Base-by-base conservation (phyloP, 1,284 basidiomycete species). In the Irpex rosettiformis region DNA sequence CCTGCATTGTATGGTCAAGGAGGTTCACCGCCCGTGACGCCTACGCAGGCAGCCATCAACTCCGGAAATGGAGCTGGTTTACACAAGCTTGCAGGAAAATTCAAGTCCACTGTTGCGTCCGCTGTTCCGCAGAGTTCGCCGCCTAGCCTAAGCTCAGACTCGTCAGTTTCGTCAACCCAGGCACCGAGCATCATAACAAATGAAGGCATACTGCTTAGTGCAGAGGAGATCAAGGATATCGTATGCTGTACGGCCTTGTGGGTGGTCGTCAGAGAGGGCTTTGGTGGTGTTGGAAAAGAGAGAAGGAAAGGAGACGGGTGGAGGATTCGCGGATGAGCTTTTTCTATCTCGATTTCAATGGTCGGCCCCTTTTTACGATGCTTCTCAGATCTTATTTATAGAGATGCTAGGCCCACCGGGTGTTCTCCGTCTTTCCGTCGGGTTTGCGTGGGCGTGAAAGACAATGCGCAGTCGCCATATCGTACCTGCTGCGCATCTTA, bases 191-290 rank as follows among this genome's bases (percentile, higher is more conserved):
- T 45, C n/a, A 59, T 56, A 28, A 24, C 45, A 25, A 48, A 48
- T 28, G 56, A 55, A 30, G 53, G 57, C n/a, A 72, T 91, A 21
- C 75, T 83, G 29, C 74, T 97, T 54, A 91, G 88, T 1, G 89
- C 93, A 54, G 95, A 97, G 72, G 94, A 97, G 73, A 86, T 98
- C 72, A 97, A 98, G 75, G 96, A 98, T 73, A 82, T 95, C 21
- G 84, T 97, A 56, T 91, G 88, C 63, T 89, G 88, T 45, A 97
- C 94, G 1, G 91, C 86, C 13, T 77, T 98, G 72, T 98, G 95
- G 92, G 75, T 99, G 53, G 89, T 96, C 29, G 93, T 97, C 0
- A 79, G 96, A 37, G 96, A 99, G 72, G 88, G 87, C 27, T 93
- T 97, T 72, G 93, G 94, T 1, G 95, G 96, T 2, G 81, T 98